Evolutionary conservation across 1,139 yeast species (phyloP).

Genomic region (Spathaspora jeffriesii): DNA sequence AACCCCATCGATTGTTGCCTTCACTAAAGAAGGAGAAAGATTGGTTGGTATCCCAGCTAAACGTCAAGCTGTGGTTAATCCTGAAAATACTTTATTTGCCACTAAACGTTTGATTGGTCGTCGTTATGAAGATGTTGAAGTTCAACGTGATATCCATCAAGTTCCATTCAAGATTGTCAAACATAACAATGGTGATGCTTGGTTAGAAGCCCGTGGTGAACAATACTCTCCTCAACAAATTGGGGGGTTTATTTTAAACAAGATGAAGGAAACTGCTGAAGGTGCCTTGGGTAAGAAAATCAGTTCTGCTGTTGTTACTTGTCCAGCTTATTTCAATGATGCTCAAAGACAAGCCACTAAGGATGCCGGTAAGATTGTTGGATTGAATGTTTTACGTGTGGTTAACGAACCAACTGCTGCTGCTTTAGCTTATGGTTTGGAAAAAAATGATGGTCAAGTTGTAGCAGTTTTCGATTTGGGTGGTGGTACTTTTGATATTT

Average conservation of each 20-base stretch:
- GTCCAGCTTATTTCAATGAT: constrained; percentile 98
- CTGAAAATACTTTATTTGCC: constrained; percentile 96
- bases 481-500: constrained; percentile 89
- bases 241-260: constrained; percentile 95
- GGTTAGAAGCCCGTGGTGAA: constrained; percentile 98
- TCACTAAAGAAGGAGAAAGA: constrained; percentile 85
- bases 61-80: constrained; percentile 99
- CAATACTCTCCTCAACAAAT: constrained; percentile 94
- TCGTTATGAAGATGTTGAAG: constrained; percentile 94
- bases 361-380: constrained; percentile 98
- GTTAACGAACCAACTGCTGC: constrained; percentile 99
- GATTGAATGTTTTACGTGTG: constrained; percentile 93
- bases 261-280: constrained; percentile 98
- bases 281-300: constrained; percentile 83
- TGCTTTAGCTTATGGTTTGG: constrained; percentile 96
- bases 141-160: constrained; percentile 94
- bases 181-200: constrained; percentile 97
- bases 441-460: constrained; percentile 71
- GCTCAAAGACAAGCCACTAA: constrained; percentile 99
- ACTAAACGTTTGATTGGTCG: constrained; percentile 99
- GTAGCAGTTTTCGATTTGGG: constrained; percentile 88
- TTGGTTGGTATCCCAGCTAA: constrained; percentile 99
- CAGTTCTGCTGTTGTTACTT: constrained; percentile 91
- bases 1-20: constrained; percentile 98
- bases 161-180: constrained; percentile 97